Percentiles rank a stretch among this genome's conserved stretches.
Conservation (phyloP, 768 basidiomycete genomes). For the Boletus subparvulus region DNA sequence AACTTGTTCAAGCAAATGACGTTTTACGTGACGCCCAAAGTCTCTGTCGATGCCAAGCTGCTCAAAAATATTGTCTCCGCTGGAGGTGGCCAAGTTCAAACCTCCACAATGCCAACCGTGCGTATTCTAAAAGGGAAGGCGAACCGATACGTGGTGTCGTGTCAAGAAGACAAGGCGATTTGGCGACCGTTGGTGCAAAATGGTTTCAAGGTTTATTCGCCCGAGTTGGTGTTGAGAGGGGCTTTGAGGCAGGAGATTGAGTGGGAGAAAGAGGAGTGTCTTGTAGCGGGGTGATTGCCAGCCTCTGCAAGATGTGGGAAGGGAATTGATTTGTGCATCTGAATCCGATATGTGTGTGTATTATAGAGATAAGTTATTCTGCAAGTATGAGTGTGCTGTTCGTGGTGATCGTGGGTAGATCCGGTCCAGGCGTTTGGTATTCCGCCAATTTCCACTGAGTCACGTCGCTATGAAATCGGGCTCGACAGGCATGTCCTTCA, state of each 20-base stretch:
- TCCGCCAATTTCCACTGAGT: too few species aligned
- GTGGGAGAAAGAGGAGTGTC: slow-evolving; percentile 47
- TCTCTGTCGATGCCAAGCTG: slow-evolving; percentile 55
- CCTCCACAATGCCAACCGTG: slow-evolving; percentile 47
- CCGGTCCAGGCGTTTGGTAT: too few species aligned
- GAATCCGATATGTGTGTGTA: background rate
- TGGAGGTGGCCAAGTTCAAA: slow-evolving; percentile 70
- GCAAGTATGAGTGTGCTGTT: too few species aligned
- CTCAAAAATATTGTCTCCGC: slow-evolving; percentile 69
- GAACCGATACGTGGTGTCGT: slow-evolving; percentile 64
- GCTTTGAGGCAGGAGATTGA: slow-evolving; percentile 67
- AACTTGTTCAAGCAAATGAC: slow-evolving; percentile 61
- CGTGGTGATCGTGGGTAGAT: too few species aligned
- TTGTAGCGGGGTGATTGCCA: slow-evolving; percentile 14
- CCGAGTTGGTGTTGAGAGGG: slow-evolving; percentile 64
- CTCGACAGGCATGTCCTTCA: too few species aligned
- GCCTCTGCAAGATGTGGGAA: background rate
- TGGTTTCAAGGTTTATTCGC: slow-evolving; percentile 59
- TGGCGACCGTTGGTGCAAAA: slow-evolving; percentile 62
- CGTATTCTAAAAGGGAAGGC: slow-evolving; percentile 51
- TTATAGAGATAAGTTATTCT: too few species aligned
- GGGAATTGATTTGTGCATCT: background rate
- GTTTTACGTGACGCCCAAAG: slow-evolving; percentile 75
- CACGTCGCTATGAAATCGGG: too few species aligned
- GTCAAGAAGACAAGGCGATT: slow-evolving; percentile 57